Conservation (phyloP, 768 basidiomycete genomes). For the Mycena rosella region DNA sequence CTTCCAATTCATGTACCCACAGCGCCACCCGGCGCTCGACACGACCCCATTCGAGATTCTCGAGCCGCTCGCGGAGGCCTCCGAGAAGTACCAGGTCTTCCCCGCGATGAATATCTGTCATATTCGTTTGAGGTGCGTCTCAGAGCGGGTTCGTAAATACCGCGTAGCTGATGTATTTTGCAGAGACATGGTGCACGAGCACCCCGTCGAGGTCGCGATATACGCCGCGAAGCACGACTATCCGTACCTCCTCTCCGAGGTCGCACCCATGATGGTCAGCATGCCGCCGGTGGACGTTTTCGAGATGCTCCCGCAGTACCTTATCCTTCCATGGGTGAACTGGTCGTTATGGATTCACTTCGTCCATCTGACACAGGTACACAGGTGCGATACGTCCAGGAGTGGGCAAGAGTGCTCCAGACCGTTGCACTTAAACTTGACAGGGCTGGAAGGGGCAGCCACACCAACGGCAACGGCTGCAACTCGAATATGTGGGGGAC, state of each 20-base stretch:
- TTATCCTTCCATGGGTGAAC: constrained; percentile 17
- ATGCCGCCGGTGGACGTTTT: constrained; percentile 1
- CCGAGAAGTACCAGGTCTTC: constrained; percentile 36
- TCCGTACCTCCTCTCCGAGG: constrained; percentile 15
- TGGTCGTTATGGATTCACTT: too few species aligned
- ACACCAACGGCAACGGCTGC: too few species aligned
- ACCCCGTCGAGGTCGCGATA: too few species aligned
- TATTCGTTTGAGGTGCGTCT: constrained; percentile 10
- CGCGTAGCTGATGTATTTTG: too few species aligned
- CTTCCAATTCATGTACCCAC: constrained; percentile 35
- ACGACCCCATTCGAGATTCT: constrained; percentile 26
- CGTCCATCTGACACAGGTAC: too few species aligned
- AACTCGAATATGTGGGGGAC: too few species aligned
- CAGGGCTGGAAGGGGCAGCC: too few species aligned
- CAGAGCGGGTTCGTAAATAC: too few species aligned
- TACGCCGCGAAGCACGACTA: constrained; percentile 19
- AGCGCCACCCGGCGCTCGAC: constrained; percentile 29
- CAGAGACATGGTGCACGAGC: too few species aligned
- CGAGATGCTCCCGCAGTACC: neutral
- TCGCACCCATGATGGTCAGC: constrained; percentile 24
- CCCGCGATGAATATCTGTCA: constrained; percentile 30
- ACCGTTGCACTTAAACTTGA: too few species aligned
- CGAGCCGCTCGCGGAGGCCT: constrained; percentile 31
- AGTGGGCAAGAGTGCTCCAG: too few species aligned
- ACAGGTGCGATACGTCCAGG: too few species aligned